Percentiles rank a stretch among this genome's conserved stretches.
These are phyloP conservation scores for Coemansia sp. DNA, from an alignment of 192 early-diverging fungal genomes.

Conservation along the genomic window DNA sequence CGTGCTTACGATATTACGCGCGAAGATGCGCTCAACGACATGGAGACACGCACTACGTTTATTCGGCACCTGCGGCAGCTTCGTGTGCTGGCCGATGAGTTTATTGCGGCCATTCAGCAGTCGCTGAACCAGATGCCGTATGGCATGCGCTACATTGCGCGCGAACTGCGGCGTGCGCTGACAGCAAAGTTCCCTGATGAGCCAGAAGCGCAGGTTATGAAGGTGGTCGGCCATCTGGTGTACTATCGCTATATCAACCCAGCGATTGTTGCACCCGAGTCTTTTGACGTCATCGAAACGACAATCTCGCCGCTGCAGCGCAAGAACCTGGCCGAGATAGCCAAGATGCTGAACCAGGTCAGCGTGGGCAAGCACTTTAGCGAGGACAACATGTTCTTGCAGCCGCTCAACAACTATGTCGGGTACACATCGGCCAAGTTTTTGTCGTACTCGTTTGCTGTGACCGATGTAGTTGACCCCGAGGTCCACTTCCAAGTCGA, in stretches of 20 bases:
- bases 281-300: slow-evolving; percentile 90
- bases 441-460: slow-evolving; percentile 80
- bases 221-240: slow-evolving; percentile 90
- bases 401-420: slow-evolving; percentile 82
- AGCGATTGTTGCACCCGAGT: slow-evolving; percentile 95
- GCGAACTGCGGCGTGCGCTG: slow-evolving; percentile 77
- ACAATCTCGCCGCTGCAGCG: slow-evolving; percentile 84
- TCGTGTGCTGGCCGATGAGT: slow-evolving; percentile 75
- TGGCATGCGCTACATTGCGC: slow-evolving; percentile 94
- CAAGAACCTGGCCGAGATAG: slow-evolving; percentile 94
- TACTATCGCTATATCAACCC: slow-evolving; percentile 99
- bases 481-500: slow-evolving; percentile 91
- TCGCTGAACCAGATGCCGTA: slow-evolving; percentile 90
- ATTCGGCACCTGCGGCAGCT: slow-evolving; percentile 74
- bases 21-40: slow-evolving; percentile 78
- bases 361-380: slow-evolving; percentile 83
- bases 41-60: slow-evolving; percentile 70
- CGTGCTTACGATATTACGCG: slow-evolving; percentile 75
- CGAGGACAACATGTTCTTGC: slow-evolving; percentile 67
- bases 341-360: slow-evolving; percentile 94
- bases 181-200: slow-evolving; percentile 80
- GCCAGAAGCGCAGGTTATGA: slow-evolving; percentile 76
- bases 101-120: slow-evolving; percentile 76
- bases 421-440: slow-evolving; percentile 76
- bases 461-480: slow-evolving; percentile 80